Conservation (phyloP, 805 yeast species). For the Barnettozyma populi region DNA sequence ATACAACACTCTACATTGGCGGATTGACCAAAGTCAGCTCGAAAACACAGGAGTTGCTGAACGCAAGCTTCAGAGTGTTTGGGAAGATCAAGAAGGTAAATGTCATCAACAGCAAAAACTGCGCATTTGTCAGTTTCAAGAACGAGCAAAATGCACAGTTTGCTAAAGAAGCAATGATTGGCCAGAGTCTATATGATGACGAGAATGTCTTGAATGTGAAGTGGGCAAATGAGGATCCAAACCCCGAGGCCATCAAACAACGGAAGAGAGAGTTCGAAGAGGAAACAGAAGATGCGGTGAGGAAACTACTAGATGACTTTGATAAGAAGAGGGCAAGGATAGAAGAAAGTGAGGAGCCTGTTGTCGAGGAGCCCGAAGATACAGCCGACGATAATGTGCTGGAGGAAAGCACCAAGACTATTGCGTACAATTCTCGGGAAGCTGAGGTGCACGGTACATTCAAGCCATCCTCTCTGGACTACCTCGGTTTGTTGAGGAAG, state of each 20-base stretch:
- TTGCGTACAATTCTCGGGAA: background rate
- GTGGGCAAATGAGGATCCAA: conserved; percentile 92
- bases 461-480: conserved; percentile 1
- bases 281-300: conserved; percentile 37
- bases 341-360: conserved; percentile 10
- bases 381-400: conserved; percentile 24
- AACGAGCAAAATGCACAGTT: conserved; percentile 80
- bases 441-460: background rate
- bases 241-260: conserved; percentile 50
- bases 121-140: conserved; percentile 74
- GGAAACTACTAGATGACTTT: conserved; percentile 32
- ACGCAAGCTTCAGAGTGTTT: conserved; percentile 58
- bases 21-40: conserved; percentile 34
- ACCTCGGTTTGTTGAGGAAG: conserved; percentile 1
- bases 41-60: conserved; percentile 34
- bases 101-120: conserved; percentile 53
- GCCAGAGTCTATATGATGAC: conserved; percentile 59
- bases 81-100: conserved; percentile 70
- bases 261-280: conserved; percentile 33
- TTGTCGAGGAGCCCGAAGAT: conserved; percentile 24
- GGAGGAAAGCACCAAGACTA: background rate
- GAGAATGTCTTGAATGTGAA: conserved; percentile 63
- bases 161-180: conserved; percentile 92
- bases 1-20: conserved; percentile 77
- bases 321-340: conserved; percentile 14